A percentile compares a stretch with the other conserved stretches of the same genome.
phyloP scores from a whole-genome alignment of 495 filamentous ascomycete species.

The Hyaloscypha finlandica region DNA sequence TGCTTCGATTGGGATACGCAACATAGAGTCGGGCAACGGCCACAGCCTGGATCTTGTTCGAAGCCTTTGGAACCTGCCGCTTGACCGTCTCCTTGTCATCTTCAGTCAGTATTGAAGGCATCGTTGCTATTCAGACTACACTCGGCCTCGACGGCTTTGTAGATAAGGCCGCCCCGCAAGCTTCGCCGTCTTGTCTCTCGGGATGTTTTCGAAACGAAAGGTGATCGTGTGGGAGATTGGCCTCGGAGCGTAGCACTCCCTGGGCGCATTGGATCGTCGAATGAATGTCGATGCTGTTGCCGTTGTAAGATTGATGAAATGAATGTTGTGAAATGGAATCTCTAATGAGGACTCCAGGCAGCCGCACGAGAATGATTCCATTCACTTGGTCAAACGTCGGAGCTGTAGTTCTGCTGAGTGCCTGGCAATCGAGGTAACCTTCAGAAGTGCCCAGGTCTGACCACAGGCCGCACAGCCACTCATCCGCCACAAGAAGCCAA shows the following conservation, averaged over 20 bases:
- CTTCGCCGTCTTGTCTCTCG: constrained; percentile 22
- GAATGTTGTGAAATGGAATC: background rate
- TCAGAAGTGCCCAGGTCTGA: constrained; percentile 17
- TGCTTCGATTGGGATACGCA: constrained; percentile 79
- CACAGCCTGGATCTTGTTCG: constrained; percentile 94
- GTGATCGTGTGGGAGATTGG: constrained; percentile 31
- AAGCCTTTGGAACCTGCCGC: constrained; percentile 82
- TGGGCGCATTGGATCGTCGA: constrained; percentile 28
- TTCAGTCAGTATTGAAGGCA: constrained; percentile 88
- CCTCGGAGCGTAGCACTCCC: constrained; percentile 23
- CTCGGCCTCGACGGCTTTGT: constrained; percentile 1
- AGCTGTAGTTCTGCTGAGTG: constrained; percentile 3
- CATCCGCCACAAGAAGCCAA: constrained; percentile 12
- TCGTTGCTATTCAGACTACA: constrained; percentile 40
- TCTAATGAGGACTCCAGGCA: constrained; percentile 4
- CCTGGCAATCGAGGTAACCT: constrained; percentile 13
- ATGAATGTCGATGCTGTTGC: constrained; percentile 1
- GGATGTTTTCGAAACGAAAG: constrained; percentile 22
- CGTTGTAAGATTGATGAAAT: background rate
- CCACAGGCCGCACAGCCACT: background rate
- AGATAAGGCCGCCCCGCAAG: constrained; percentile 1
- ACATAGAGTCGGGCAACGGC: constrained; percentile 94
- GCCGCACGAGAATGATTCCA: constrained; percentile 2
- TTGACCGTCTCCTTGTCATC: constrained; percentile 93
- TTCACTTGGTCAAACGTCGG: constrained; percentile 8